Evolutionary conservation across 1,284 basidiomycete genomes (phyloP).

Genomic region (Malassezia yamatoensis): DNA sequence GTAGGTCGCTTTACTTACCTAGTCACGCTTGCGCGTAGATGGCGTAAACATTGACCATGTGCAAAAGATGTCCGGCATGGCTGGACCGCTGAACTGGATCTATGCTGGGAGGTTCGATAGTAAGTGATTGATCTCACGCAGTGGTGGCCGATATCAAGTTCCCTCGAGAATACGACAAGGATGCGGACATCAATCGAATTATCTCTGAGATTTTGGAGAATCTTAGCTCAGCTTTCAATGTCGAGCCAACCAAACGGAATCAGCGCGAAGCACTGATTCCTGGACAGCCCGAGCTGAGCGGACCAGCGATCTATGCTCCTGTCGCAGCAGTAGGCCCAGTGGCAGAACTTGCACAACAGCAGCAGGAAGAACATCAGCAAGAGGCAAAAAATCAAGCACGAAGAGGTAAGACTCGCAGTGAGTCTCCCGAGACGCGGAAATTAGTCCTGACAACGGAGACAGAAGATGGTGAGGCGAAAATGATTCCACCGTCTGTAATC

Average conservation of each 20-base stretch:
- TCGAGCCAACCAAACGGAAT: constrained; percentile 18
- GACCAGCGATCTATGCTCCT: constrained; percentile 73
- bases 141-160: constrained; percentile 96
- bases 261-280: constrained; percentile 59
- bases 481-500: constrained; percentile 51
- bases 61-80: constrained; percentile 63
- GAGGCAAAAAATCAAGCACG: constrained; percentile 2
- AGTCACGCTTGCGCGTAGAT: constrained; percentile 87
- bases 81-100: constrained; percentile 89
- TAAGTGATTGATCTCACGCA: constrained; percentile 10
- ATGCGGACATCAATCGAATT: constrained; percentile 65
- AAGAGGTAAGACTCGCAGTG: constrained; percentile 2
- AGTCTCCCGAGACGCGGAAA: neutral
- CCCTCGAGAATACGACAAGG: constrained; percentile 67
- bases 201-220: constrained; percentile 83
- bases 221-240: constrained; percentile 51
- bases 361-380: constrained; percentile 21
- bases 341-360: constrained; percentile 31
- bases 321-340: constrained; percentile 43
- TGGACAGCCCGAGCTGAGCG: constrained; percentile 73
- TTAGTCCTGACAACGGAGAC: neutral
- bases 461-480: constrained; percentile 1
- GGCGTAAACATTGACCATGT: constrained; percentile 94
- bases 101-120: constrained; percentile 82
- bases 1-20: constrained; percentile 51